phyloP scores from a whole-genome alignment of 2,329 filamentous ascomycete genomes.

The Xylariomycetidae sp. region DNA sequence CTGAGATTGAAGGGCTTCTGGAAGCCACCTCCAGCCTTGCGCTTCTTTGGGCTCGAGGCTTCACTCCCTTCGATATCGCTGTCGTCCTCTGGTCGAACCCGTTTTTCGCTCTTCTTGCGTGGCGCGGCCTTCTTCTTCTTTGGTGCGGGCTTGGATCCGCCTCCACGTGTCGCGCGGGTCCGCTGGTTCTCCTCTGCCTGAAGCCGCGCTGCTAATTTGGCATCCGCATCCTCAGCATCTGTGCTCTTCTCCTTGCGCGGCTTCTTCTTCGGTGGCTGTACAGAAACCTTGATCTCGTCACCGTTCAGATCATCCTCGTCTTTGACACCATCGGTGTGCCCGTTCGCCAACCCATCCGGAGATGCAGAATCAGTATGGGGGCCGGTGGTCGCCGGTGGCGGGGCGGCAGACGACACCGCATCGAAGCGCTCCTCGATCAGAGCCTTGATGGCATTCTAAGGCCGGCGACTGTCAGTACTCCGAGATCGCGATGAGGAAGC shows the following conservation, averaged over 20 bases:
- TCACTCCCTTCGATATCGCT: constrained; percentile 65
- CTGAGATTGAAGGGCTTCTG: constrained; percentile 80
- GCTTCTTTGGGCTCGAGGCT: constrained; percentile 54
- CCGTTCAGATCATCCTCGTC: constrained; percentile 26
- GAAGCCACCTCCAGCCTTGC: constrained; percentile 87
- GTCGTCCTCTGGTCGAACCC: constrained; percentile 72
- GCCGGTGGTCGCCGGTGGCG: constrained; percentile 16
- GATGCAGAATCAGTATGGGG: constrained; percentile 14
- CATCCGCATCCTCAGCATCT: constrained; percentile 68
- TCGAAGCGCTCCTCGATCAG: constrained; percentile 73
- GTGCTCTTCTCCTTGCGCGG: constrained; percentile 57
- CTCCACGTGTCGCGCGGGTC: constrained; percentile 71
- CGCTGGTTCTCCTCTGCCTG: constrained; percentile 87
- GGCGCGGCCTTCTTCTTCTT: constrained; percentile 59
- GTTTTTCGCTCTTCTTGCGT: constrained; percentile 69
- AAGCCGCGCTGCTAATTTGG: constrained; percentile 76
- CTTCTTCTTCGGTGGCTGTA: constrained; percentile 54
- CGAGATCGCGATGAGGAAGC: not conserved
- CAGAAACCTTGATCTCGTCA: constrained; percentile 42
- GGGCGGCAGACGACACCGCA: constrained; percentile 49
- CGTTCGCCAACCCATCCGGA: constrained; percentile 17
- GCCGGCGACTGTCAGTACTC: constrained; percentile 5
- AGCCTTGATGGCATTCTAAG: constrained; percentile 62
- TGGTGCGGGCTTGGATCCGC: constrained; percentile 43
- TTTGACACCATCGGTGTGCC: constrained; percentile 21